Evolutionary conservation across 176 grass and related monocot genomes (phyloP).

Genomic region (Thalia dealbata): DNA sequence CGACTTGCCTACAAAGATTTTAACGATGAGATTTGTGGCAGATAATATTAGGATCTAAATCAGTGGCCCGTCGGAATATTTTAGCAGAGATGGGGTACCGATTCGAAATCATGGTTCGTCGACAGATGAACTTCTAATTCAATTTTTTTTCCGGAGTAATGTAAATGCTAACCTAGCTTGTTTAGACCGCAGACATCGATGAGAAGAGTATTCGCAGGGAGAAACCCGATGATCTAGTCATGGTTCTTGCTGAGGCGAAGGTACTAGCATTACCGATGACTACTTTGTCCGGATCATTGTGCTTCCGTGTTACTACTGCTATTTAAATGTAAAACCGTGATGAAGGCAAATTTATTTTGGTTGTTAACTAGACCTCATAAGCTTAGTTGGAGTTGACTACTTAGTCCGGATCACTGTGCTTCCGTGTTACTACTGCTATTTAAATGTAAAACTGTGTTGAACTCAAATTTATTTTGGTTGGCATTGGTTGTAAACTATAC

Average conservation of each 20-base stretch:
- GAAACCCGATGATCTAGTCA: slow-evolving; percentile 69
- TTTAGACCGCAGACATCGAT: slow-evolving; percentile 88
- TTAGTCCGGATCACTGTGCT: background rate
- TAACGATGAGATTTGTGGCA: slow-evolving; percentile 14
- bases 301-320: background rate
- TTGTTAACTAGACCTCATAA: no score
- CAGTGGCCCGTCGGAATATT: slow-evolving; percentile 68
- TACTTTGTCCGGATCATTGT: background rate
- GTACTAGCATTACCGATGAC: no score
- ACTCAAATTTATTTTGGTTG: no score
- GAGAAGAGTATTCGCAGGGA: slow-evolving; percentile 85
- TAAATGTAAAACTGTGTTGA: background rate
- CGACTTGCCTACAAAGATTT: background rate
- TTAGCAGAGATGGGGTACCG: slow-evolving; percentile 66
- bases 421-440: background rate
- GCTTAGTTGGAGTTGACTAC: no score
- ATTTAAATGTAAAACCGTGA: background rate
- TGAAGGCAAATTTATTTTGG: no score
- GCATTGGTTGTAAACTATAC: no score
- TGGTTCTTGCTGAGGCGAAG: slow-evolving; percentile 90
- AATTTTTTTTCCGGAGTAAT: background rate
- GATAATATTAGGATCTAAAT: slow-evolving; percentile 82
- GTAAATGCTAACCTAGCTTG: background rate
- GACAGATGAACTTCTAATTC: background rate
- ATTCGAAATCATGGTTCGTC: slow-evolving; percentile 75